phyloP scores from a whole-genome alignment of 2,329 filamentous ascomycete genomes.

The Parastagonospora avenae region DNA sequence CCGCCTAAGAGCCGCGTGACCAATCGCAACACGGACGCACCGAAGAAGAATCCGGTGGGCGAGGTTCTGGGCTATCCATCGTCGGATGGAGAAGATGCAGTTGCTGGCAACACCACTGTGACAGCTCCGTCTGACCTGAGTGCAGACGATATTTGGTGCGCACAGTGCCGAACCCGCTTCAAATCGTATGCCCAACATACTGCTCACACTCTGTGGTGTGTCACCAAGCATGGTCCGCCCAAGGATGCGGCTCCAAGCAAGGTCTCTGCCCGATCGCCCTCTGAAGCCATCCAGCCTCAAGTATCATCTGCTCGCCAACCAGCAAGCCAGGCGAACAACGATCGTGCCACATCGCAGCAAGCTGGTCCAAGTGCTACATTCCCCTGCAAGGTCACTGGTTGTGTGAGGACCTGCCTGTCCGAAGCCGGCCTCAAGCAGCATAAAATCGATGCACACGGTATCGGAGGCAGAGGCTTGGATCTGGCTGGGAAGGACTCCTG shows the following conservation, averaged over 20 bases:
- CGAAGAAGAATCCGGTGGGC: slow-evolving; percentile 1
- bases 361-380: background rate
- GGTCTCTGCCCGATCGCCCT: background rate
- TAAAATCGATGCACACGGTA: slow-evolving; percentile 24
- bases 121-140: slow-evolving; percentile 10
- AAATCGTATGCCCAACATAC: slow-evolving; percentile 14
- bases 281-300: background rate
- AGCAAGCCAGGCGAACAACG: background rate
- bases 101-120: slow-evolving; percentile 4
- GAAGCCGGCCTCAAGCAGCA: slow-evolving; percentile 28
- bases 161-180: slow-evolving; percentile 28
- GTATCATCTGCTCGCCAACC: background rate
- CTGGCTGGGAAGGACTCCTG: slow-evolving; percentile 24
- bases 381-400: slow-evolving; percentile 16
- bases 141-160: slow-evolving; percentile 13
- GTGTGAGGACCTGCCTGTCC: slow-evolving; percentile 22
- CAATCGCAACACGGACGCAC: slow-evolving; percentile 18
- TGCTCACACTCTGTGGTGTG: slow-evolving; percentile 32
- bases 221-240: background rate
- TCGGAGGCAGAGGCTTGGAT: slow-evolving; percentile 27
- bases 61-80: slow-evolving; percentile 6
- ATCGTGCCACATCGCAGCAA: background rate
- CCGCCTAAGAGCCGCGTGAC: slow-evolving; percentile 2
- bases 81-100: slow-evolving; percentile 1
- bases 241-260: background rate